phyloP scores from a whole-genome alignment of 1,284 basidiomycete genomes.

The Chalciporus sp. region DNA sequence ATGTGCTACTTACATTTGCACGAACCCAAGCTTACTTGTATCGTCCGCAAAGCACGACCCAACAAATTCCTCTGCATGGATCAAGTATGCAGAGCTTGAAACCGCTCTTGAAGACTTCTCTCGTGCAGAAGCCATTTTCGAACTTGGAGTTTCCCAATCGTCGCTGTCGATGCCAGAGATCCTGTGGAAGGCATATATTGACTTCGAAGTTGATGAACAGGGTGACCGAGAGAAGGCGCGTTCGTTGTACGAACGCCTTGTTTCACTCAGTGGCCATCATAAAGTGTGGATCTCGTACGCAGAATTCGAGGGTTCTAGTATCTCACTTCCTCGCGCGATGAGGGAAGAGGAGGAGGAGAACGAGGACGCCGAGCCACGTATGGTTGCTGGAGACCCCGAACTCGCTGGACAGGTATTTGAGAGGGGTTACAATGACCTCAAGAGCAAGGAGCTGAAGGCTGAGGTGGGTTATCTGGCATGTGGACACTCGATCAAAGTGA shows the following conservation, averaged over 20 bases:
- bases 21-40: conserved; percentile 3
- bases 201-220: conserved; percentile 90
- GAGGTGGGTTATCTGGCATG: conserved; percentile 58
- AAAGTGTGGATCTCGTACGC: conserved; percentile 90
- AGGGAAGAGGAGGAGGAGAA: conserved; percentile 79
- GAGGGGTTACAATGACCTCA: conserved; percentile 85
- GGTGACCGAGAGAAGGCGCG: conserved; percentile 87
- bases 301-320: conserved; percentile 72
- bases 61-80: conserved; percentile 92
- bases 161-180: conserved; percentile 98
- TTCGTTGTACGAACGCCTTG: conserved; percentile 87
- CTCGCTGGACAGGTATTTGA: conserved; percentile 81
- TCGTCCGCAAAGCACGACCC: conserved; percentile 69
- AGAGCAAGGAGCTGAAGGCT: conserved; percentile 79
- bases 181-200: conserved; percentile 98
- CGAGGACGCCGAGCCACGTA: conserved; percentile 61
- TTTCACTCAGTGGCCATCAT: conserved; percentile 89
- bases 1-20: conserved; percentile 21
- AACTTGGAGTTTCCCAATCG: conserved; percentile 88
- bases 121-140: conserved; percentile 94
- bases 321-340: conserved; percentile 62
- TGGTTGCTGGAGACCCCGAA: conserved; percentile 68
- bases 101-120: conserved; percentile 88
- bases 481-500: not conserved
- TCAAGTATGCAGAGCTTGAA: conserved; percentile 96